phyloP scores from a whole-genome alignment of 805 yeast genomes.

The Groenewaldozyma salmanticensis region DNA sequence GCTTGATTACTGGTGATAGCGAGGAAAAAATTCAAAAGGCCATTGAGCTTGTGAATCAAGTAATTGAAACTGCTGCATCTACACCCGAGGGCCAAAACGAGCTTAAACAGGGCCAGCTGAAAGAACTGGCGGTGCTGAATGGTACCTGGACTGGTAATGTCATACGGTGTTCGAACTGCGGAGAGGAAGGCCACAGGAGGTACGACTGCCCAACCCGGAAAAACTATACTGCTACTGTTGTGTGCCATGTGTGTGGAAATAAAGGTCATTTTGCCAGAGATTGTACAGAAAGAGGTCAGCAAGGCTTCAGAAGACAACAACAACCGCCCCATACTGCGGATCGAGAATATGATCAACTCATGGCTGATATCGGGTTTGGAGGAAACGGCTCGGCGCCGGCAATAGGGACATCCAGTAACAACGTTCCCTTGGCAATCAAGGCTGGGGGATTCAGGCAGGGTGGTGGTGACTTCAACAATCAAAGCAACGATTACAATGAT shows the following conservation, averaged over 20 bases:
- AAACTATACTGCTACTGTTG: slow-evolving; percentile 43
- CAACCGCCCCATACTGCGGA: slow-evolving; percentile 36
- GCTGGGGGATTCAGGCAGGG: slow-evolving; percentile 2
- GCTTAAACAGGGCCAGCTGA: slow-evolving; percentile 76
- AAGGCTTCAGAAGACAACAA: slow-evolving; percentile 4
- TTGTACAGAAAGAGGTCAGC: slow-evolving; percentile 41
- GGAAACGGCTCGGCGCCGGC: not conserved
- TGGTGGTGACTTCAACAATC: slow-evolving; percentile 2
- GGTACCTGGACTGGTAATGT: slow-evolving; percentile 65
- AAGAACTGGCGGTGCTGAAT: slow-evolving; percentile 86
- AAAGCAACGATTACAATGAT: no score
- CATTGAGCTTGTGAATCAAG: slow-evolving; percentile 57
- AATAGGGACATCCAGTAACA: not conserved
- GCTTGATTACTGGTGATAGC: slow-evolving; percentile 73
- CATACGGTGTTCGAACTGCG: slow-evolving; percentile 55
- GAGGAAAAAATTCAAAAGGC: slow-evolving; percentile 72
- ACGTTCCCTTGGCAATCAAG: not conserved
- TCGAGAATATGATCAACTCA: slow-evolving; percentile 40
- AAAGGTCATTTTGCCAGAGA: slow-evolving; percentile 85
- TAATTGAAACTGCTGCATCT: slow-evolving; percentile 72
- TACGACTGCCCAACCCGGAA: slow-evolving; percentile 52
- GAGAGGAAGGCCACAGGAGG: slow-evolving; percentile 53
- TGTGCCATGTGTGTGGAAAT: slow-evolving; percentile 72
- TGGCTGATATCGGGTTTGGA: slow-evolving; percentile 37
- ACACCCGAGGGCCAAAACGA: slow-evolving; percentile 94